phyloP scores from a whole-genome alignment of 495 filamentous ascomycete species.

The Neurospora discreta region DNA sequence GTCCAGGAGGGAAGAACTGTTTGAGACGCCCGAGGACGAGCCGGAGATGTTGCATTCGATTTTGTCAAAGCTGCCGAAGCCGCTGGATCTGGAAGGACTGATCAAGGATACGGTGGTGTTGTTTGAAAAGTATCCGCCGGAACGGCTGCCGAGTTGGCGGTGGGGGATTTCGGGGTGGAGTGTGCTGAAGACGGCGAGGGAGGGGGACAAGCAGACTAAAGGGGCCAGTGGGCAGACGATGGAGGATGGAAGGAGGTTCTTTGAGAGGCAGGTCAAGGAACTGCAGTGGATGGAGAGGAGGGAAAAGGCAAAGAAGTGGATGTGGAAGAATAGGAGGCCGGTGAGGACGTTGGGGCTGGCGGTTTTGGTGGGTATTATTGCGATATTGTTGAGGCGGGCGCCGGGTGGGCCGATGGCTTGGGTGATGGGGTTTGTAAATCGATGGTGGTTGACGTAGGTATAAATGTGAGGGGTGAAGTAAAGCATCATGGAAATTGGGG shows the following conservation, averaged over 20 bases:
- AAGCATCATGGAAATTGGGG: neutral
- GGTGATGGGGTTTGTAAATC: slow-evolving; percentile 5
- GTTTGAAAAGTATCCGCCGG: slow-evolving; percentile 59
- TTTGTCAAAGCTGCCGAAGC: slow-evolving; percentile 75
- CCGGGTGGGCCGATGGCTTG: slow-evolving; percentile 16
- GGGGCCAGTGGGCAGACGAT: neutral
- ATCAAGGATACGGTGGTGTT: slow-evolving; percentile 53
- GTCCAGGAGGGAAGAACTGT: slow-evolving; percentile 64
- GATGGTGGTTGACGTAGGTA: slow-evolving; percentile 9
- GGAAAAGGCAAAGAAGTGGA: slow-evolving; percentile 36
- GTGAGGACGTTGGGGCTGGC: slow-evolving; percentile 48
- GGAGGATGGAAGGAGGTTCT: slow-evolving; percentile 31
- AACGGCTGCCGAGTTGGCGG: slow-evolving; percentile 60
- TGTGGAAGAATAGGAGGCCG: slow-evolving; percentile 52
- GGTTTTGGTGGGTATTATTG: slow-evolving; percentile 48
- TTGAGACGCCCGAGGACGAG: slow-evolving; percentile 73
- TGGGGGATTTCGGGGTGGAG: slow-evolving; percentile 53
- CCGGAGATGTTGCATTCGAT: slow-evolving; percentile 89
- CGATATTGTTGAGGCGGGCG: slow-evolving; percentile 27
- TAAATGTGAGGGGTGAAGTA: neutral
- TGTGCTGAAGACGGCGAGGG: slow-evolving; percentile 71
- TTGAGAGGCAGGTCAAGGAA: slow-evolving; percentile 57
- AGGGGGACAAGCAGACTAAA: slow-evolving; percentile 5
- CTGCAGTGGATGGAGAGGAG: slow-evolving; percentile 50
- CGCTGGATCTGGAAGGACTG: slow-evolving; percentile 72